Percentiles rank a stretch among this genome's conserved stretches.
Evolutionary conservation across 2,329 filamentous ascomycete genomes (phyloP).

Genomic region (Alternaria postmessia): DNA sequence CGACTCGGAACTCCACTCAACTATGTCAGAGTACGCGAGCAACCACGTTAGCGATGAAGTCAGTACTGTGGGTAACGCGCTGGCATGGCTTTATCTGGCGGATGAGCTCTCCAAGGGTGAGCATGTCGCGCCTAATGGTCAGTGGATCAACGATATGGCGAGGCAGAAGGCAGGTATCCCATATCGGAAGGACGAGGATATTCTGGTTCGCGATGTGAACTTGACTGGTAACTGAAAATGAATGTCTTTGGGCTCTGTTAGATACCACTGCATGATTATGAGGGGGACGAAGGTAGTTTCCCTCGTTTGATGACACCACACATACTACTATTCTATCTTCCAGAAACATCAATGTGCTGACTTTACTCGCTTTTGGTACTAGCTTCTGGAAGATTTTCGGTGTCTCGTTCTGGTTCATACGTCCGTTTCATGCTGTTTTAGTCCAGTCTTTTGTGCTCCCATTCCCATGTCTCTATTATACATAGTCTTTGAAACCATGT

Average conservation of each 20-base stretch:
- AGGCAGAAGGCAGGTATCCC: slow-evolving; percentile 68
- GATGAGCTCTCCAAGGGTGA: slow-evolving; percentile 69
- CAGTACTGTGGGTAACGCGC: slow-evolving; percentile 78
- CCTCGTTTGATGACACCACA: not conserved
- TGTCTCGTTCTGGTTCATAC: not conserved
- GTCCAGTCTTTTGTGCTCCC: not conserved
- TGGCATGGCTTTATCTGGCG: slow-evolving; percentile 81
- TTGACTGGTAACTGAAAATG: slow-evolving; percentile 9
- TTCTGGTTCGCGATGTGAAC: slow-evolving; percentile 57
- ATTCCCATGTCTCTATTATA: not conserved
- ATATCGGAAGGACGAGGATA: slow-evolving; percentile 67
- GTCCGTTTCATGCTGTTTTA: not conserved
- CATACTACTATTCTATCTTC: not conserved
- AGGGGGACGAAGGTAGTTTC: not conserved
- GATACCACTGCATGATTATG: no score
- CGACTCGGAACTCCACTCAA: slow-evolving; percentile 69
- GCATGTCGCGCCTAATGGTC: slow-evolving; percentile 65
- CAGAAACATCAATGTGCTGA: not conserved
- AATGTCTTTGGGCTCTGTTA: not conserved
- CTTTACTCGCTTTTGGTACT: not conserved
- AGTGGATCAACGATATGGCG: slow-evolving; percentile 79
- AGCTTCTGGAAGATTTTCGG: not conserved
- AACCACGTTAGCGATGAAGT: slow-evolving; percentile 81
- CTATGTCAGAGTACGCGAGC: slow-evolving; percentile 71
- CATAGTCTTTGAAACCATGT: not conserved